Conservation (phyloP, 345 rosid genomes). For the Dipteronia sinensis region DNA sequence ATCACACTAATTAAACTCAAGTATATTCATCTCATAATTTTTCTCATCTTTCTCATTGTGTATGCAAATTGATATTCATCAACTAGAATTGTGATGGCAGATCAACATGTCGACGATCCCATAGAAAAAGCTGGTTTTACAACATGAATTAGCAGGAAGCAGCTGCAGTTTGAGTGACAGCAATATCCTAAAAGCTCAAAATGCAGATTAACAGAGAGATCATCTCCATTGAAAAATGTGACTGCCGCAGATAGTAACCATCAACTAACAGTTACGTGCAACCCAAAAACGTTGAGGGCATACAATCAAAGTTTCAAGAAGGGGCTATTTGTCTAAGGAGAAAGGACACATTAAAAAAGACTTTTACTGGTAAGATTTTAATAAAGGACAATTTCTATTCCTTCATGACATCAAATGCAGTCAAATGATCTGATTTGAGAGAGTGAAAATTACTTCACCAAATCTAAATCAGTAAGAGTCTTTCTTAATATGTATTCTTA, state of each 20-base stretch:
- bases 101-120: conserved; percentile 3
- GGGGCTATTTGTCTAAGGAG: not conserved
- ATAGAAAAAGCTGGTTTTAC: conserved; percentile 4
- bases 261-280: not conserved
- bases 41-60: not conserved
- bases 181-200: not conserved
- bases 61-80: not conserved
- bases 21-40: not conserved
- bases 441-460: not conserved
- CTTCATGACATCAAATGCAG: not conserved
- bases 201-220: not conserved
- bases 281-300: not conserved
- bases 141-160: conserved; percentile 2
- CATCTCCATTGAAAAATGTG: not conserved
- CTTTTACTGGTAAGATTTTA: not conserved
- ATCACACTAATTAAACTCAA: not conserved
- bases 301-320: too few relatives aligned
- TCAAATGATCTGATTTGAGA: not conserved
- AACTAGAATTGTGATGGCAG: conserved; percentile 8
- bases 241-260: not conserved
- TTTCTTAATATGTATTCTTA: not conserved
- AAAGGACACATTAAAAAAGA: not conserved
- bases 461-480: not conserved
- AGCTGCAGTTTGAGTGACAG: not conserved
- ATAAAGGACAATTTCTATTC: not conserved